Evolutionary conservation across 371 early-diverging fungal genomes (phyloP), one percentile per base, ranked within the genome.

Genomic region (Mitosporidium daphniae): DNA sequence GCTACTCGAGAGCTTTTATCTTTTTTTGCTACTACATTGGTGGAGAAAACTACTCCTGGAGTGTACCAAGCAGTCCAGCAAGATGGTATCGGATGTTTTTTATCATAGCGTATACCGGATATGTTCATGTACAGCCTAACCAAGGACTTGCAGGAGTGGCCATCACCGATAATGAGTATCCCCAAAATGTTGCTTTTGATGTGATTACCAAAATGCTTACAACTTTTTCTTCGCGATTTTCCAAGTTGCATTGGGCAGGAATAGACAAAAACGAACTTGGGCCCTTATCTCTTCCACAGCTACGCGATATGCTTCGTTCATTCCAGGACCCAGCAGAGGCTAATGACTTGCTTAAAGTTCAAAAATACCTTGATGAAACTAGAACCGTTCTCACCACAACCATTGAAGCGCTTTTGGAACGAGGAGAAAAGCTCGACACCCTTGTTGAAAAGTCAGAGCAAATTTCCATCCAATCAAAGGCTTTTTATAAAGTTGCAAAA

Each of bases 401-500:
- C 0, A 78, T 97, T 36, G 80, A 89, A 31, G 61, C 68, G 14
- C 59, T 94, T 7, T 45, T 97, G 35, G 63, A 80, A 31, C 60
- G 98, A 30, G 86, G 84, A 13, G 89, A 91, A 44, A 78, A 71
- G 48, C 48, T 97, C 32, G 86, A 86, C 33, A 63, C 66, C 33
- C 53, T 97, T 18, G 80, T 94, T 3, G 68, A 65, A 29, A 52
- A 68, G 33, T 67, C 70, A 8, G 78, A 82, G 34, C 53, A 60
- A 6, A 52, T 97, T 22, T 72, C 74, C 10, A 51, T 47, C 15
- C 70, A 74, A 47, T 70, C 78, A 17, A 89, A 89, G 42, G 63
- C 68, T 56, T 80, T 97, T 34, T 95, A 82, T 53, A 91, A 82
- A 51, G 62, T 74, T 3, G 94, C 94, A 12, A 80, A 80, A 48